These are phyloP conservation scores for Aegilops tauschii DNA, from an alignment of 176 grass and related monocot genomes.

Conservation along the genomic window DNA sequence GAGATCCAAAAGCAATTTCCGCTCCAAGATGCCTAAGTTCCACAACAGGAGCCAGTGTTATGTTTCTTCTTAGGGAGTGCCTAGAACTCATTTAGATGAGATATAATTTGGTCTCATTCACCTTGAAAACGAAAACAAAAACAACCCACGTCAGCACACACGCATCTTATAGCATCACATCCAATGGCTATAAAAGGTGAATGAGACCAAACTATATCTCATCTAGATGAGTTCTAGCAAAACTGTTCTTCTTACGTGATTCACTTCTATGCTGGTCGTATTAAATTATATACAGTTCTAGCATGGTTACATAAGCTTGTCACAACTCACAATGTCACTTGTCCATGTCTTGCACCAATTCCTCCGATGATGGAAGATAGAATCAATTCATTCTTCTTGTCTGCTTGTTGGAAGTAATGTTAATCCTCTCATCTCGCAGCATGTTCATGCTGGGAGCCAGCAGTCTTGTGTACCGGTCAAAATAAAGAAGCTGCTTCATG, in stretches of 20 bases:
- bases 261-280: background rate
- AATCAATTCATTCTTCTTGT: constrained; percentile 39
- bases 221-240: too few relatives aligned
- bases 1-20: too few relatives aligned
- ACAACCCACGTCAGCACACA: too few relatives aligned
- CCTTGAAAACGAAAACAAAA: too few relatives aligned
- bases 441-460: constrained; percentile 95
- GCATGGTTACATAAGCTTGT: background rate
- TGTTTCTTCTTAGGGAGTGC: background rate
- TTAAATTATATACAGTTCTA: background rate
- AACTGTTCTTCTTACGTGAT: too few relatives aligned
- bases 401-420: constrained; percentile 52
- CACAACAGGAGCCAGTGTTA: background rate
- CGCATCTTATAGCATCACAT: too few relatives aligned
- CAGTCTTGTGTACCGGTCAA: constrained; percentile 74
- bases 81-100: too few relatives aligned
- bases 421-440: constrained; percentile 85
- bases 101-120: too few relatives aligned
- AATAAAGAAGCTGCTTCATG: constrained; percentile 93
- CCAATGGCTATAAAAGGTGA: too few relatives aligned
- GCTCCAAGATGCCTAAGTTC: background rate
- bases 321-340: background rate
- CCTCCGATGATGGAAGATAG: background rate
- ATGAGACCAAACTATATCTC: too few relatives aligned
- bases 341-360: background rate